These are phyloP conservation scores for Eragrostis curvula DNA, from an alignment of 176 grass and related monocot species.

Conservation along the genomic window DNA sequence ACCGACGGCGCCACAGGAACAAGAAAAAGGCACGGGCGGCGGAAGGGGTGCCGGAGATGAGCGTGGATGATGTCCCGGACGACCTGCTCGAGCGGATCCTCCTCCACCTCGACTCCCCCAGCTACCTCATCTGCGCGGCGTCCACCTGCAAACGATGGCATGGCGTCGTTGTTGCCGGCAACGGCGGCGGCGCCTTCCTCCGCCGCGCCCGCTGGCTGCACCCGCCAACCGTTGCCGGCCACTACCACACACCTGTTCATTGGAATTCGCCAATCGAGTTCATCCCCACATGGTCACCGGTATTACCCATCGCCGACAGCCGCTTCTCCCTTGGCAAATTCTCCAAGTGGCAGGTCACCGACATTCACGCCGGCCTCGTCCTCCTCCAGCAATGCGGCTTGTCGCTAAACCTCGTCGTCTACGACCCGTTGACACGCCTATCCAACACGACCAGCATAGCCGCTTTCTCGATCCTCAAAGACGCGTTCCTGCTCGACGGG, in stretches of 20 bases:
- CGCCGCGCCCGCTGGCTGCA: not conserved
- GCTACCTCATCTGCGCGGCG: not conserved
- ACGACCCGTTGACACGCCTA: no score
- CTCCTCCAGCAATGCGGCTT: no score
- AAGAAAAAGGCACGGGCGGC: no score
- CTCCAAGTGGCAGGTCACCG: no score
- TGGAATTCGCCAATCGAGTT: no score
- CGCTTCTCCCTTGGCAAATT: not conserved
- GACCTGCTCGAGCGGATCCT: constrained; percentile 4
- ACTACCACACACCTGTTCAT: no score
- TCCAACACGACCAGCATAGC: no score
- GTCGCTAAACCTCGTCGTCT: no score
- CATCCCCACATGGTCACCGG: not conserved
- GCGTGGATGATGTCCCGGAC: not conserved
- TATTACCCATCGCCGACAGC: not conserved
- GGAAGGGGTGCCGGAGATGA: no score
- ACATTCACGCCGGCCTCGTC: no score
- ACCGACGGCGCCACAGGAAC: no score
- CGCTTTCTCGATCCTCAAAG: no score
- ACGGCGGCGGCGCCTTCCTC: constrained; percentile 1
- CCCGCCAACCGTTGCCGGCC: not conserved
- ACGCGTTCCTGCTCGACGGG: not conserved
- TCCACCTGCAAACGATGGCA: not conserved
- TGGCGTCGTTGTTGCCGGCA: not conserved
- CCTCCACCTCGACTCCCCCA: not conserved